A percentile compares a stretch with the other conserved stretches of the same genome.
These are phyloP conservation scores for Spizellomyces punctatus DNA, from an alignment of 192 early-diverging fungal genomes.

Conservation along the genomic window DNA sequence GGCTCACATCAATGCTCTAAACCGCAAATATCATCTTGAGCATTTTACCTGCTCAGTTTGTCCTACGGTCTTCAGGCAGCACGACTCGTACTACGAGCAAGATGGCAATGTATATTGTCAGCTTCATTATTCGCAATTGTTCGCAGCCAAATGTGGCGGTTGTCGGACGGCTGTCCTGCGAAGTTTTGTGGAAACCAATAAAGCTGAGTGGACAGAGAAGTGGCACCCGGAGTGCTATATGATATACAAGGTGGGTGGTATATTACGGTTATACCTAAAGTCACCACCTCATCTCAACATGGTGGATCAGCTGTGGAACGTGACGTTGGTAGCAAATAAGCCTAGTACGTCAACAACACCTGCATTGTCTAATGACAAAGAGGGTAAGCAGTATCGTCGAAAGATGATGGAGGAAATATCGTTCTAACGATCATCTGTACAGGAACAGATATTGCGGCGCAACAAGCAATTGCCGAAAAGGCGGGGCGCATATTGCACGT, in stretches of 20 bases:
- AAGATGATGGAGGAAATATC: not conserved
- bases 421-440: not conserved
- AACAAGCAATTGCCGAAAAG: slow-evolving; percentile 82
- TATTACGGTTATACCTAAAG: not conserved
- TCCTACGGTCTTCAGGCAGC: slow-evolving; percentile 87
- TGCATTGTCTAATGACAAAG: slow-evolving; percentile 6
- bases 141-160: slow-evolving; percentile 92
- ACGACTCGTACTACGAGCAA: slow-evolving; percentile 96
- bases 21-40: slow-evolving; percentile 94
- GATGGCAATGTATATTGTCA: slow-evolving; percentile 92
- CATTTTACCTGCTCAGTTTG: slow-evolving; percentile 97
- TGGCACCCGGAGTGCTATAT: slow-evolving; percentile 99
- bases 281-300: not conserved
- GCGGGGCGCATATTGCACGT: slow-evolving; percentile 89
- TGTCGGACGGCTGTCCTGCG: slow-evolving; percentile 94
- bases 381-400: slow-evolving; percentile 6
- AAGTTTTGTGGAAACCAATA: slow-evolving; percentile 93
- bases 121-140: slow-evolving; percentile 89
- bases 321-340: slow-evolving; percentile 34
- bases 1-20: slow-evolving; percentile 89
- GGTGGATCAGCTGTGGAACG: slow-evolving; percentile 47
- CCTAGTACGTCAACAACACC: not conserved
- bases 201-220: slow-evolving; percentile 71
- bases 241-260: slow-evolving; percentile 86
- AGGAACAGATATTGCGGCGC: slow-evolving; percentile 37